Conservation (phyloP, 345 rosid genomes). For the Turritis glabra region DNA sequence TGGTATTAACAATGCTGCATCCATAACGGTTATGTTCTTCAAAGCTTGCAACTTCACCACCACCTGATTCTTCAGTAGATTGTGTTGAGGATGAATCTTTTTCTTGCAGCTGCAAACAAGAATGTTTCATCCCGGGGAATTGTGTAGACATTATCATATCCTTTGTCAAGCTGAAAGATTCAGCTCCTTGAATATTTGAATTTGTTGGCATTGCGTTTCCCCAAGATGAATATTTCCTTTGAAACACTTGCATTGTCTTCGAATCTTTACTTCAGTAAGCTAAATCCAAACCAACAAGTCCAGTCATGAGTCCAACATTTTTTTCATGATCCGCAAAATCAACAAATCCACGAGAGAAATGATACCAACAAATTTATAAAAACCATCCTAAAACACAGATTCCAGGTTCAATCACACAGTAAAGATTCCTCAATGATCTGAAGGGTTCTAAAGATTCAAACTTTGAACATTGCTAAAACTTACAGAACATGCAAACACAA, state of each 20-base stretch:
- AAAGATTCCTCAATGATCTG: neutral
- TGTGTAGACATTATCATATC: constrained; percentile 37
- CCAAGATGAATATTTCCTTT: constrained; percentile 25
- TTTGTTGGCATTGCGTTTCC: constrained; percentile 20
- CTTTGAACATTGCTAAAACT: neutral
- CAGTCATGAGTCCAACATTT: constrained; percentile 10
- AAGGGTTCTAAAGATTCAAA: constrained; percentile 11
- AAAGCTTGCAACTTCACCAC: constrained; percentile 51
- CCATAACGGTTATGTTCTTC: constrained; percentile 41
- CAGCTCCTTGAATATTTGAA: constrained; percentile 27
- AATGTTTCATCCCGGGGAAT: constrained; percentile 41
- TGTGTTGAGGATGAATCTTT: constrained; percentile 68
- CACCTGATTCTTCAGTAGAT: constrained; percentile 63
- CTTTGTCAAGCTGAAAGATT: constrained; percentile 28
- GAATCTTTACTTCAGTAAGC: constrained; percentile 17
- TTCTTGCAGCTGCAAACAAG: constrained; percentile 47
- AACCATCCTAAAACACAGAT: constrained; percentile 6
- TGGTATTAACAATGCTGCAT: constrained; percentile 28
- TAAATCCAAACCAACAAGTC: constrained; percentile 24
- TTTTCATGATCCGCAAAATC: constrained; percentile 17
- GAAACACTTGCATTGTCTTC: constrained; percentile 42
- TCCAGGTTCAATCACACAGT: neutral
- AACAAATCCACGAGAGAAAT: constrained; percentile 18
- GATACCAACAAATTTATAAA: neutral
- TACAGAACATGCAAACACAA: constrained; percentile 34